These are phyloP conservation scores for Diplocarpon rosae DNA, from an alignment of 2,329 filamentous ascomycete species.

Conservation along the genomic window DNA sequence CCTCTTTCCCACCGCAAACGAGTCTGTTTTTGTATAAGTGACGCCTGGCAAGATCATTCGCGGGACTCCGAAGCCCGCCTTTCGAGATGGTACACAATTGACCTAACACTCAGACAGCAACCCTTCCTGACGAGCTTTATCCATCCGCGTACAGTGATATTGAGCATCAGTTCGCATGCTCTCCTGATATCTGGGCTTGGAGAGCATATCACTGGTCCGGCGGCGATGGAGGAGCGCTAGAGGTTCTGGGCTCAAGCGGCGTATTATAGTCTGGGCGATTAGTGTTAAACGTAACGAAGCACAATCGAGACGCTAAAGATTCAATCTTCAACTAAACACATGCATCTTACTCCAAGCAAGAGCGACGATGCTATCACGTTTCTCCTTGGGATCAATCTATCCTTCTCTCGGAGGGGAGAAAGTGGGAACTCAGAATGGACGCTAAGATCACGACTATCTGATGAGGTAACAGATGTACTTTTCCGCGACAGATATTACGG, in stretches of 20 bases:
- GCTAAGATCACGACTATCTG: too few species aligned
- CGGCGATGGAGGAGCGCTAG: slow-evolving; percentile 26
- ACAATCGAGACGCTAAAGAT: too few species aligned
- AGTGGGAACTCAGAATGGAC: too few species aligned
- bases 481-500: too few species aligned
- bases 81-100: too few species aligned
- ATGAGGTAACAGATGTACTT: too few species aligned
- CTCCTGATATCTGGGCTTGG: slow-evolving; percentile 6
- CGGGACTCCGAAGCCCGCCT: not conserved
- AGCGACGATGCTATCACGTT: not conserved
- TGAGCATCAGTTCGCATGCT: slow-evolving; percentile 10
- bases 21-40: slow-evolving; percentile 2
- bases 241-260: slow-evolving; percentile 9
- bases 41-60: not conserved
- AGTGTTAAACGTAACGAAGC: too few species aligned
- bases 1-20: slow-evolving; percentile 16
- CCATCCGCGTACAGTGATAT: slow-evolving; percentile 36
- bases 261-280: not conserved
- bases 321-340: too few species aligned
- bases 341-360: too few species aligned
- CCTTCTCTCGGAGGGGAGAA: too few species aligned
- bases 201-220: slow-evolving; percentile 12
- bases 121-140: slow-evolving; percentile 36
- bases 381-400: not conserved
- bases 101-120: slow-evolving; percentile 7